Evolutionary conservation across 148 eudicot genomes (phyloP), one percentile per base, ranked within the genome.

Genomic region (Linanthus parryae): DNA sequence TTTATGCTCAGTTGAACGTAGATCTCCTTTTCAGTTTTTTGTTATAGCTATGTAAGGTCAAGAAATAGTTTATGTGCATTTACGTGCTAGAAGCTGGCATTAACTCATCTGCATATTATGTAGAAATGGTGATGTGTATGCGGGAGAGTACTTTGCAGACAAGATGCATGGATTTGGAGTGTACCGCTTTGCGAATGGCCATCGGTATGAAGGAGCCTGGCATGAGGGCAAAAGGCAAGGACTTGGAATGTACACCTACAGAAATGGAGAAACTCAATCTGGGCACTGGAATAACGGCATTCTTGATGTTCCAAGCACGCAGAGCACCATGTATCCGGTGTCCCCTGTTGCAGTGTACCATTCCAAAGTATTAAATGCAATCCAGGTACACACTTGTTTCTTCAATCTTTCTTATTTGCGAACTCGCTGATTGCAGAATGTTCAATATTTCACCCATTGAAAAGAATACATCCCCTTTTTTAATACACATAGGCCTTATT

Each of bases 191-290:
- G 84, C 84, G 18, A 88, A 88, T 56, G 90, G 87, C 17, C 97
- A 88, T 70, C 69, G 72, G 5, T 88, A 82, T 51, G 97, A 88
- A 74, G 97, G 97, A 59, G 81, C 94, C 12, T 88, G 97, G 97
- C 97, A 88, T 44, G 97, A 88, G 70, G 97, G 97, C 8, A 77
- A 73, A 67, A 76, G 97, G 68, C 97, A 88, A 76, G 97, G 97
- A 34, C 90, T 84, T 43, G 97, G 97, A 17, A 84, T 82, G 87
- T 88, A 88, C 70, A 79, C 94, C 8, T 88, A 81, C 56, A 82
- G 94, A 66, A 84, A 74, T 53, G 94, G 86, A 31, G 97, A 88
- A 73, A 82, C 94, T 44, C 87, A 88, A 44, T 75, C 94, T 19
- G 97, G 97, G 19, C 90, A 84, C 57, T 88, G 97, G 97, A 71